Conservation (phyloP, 495 filamentous ascomycete species). For the Schizothecium vesticola region DNA sequence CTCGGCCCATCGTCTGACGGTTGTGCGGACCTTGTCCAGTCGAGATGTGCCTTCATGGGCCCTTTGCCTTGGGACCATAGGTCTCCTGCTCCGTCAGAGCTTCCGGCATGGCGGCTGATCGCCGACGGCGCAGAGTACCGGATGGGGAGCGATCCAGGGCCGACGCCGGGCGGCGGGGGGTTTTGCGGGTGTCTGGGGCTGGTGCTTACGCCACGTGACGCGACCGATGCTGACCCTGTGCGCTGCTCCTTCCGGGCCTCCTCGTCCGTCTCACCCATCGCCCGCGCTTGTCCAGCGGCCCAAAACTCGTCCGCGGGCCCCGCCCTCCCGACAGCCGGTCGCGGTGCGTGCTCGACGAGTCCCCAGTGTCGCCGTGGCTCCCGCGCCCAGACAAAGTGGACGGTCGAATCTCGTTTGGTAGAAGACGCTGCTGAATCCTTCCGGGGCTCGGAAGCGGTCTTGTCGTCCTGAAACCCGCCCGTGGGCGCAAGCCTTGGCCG, state of each 20-base stretch:
- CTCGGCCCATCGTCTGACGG: background rate
- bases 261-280: conserved; percentile 21
- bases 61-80: conserved; percentile 4
- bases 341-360: background rate
- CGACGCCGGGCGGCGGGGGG: conserved; percentile 11
- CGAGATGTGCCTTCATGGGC: conserved; percentile 11
- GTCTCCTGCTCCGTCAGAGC: conserved; percentile 14
- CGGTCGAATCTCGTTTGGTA: conserved; percentile 8
- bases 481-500: background rate
- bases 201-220: conserved; percentile 33
- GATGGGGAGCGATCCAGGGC: background rate
- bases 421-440: conserved; percentile 21
- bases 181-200: conserved; percentile 13
- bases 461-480: conserved; percentile 4
- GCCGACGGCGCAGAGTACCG: conserved; percentile 11
- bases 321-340: conserved; percentile 10
- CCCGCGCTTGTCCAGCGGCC: conserved; percentile 10
- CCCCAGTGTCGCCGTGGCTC: conserved; percentile 4
- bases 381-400: conserved; percentile 1
- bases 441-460: conserved; percentile 1
- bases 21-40: background rate
- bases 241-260: conserved; percentile 18
- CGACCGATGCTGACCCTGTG: conserved; percentile 17
- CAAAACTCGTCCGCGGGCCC: conserved; percentile 9
- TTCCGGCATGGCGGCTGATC: conserved; percentile 11